These are phyloP conservation scores for Scedosporium apiospermum DNA, from an alignment of 2,329 filamentous ascomycete genomes.

Conservation along the genomic window DNA sequence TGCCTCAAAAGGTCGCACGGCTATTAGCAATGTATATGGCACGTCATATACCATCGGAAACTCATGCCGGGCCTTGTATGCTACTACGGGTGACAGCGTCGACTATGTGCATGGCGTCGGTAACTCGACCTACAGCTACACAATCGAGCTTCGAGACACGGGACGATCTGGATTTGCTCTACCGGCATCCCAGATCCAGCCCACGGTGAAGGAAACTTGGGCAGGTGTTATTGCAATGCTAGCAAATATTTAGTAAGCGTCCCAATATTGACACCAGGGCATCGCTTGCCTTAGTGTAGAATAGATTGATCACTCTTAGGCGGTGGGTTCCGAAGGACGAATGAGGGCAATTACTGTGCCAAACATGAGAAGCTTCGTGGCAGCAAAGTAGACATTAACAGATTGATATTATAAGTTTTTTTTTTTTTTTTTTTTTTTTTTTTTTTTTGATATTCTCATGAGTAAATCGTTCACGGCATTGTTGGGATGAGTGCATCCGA, in stretches of 20 bases:
- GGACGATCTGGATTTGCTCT: slow-evolving; percentile 10
- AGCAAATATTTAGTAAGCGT: slow-evolving; percentile 5
- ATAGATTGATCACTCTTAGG: too few relatives aligned
- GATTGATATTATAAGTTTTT: too few relatives aligned
- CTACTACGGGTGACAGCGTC: slow-evolving; percentile 13
- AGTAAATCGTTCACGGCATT: too few relatives aligned
- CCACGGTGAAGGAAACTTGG: slow-evolving; percentile 11
- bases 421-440: too few relatives aligned
- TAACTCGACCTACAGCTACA: slow-evolving; percentile 11
- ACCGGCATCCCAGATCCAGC: slow-evolving; percentile 10
- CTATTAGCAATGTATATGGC: background rate
- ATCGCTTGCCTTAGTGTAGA: too few relatives aligned
- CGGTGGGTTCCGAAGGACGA: too few relatives aligned
- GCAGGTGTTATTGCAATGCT: slow-evolving; percentile 11
- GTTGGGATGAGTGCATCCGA: too few relatives aligned
- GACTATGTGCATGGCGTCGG: slow-evolving; percentile 12
- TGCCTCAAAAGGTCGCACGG: slow-evolving; percentile 8
- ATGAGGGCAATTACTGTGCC: too few relatives aligned
- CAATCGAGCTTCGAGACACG: slow-evolving; percentile 10
- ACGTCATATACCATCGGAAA: slow-evolving; percentile 12
- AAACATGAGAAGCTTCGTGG: too few relatives aligned
- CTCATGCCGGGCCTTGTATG: slow-evolving; percentile 13
- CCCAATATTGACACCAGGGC: too few relatives aligned
- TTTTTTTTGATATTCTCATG: too few relatives aligned
- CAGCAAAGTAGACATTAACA: too few relatives aligned